Percentiles rank a stretch among this genome's conserved stretches.
These are phyloP conservation scores for Vaucheria bursata DNA, from an alignment of 352 stramenopile genomes.

Conservation along the genomic window DNA sequence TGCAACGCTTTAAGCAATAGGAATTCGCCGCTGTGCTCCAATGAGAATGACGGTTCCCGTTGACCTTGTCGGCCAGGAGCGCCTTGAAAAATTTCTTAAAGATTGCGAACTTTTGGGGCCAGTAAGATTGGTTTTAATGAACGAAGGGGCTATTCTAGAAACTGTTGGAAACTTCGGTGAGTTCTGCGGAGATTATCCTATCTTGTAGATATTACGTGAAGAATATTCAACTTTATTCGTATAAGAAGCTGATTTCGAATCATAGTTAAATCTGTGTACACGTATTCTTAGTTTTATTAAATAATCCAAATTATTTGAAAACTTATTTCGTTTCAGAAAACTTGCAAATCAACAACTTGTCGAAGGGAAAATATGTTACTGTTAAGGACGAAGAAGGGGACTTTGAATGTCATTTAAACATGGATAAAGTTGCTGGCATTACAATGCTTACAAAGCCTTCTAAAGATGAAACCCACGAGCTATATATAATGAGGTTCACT, in stretches of 20 bases:
- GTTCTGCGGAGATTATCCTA: no score
- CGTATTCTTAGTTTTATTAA: no score
- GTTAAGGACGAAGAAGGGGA: conserved; percentile 15
- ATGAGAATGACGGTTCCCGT: background rate
- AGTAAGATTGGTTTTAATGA: conserved; percentile 40
- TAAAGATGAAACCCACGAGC: conserved; percentile 9
- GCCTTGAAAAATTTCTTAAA: conserved; percentile 39
- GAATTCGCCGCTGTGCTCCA: background rate
- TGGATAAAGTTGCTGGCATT: conserved; percentile 32
- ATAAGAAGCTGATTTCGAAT: no score
- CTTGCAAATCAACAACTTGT: conserved; percentile 26
- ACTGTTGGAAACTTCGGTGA: conserved; percentile 29
- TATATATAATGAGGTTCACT: conserved; percentile 43
- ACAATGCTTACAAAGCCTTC: conserved; percentile 32
- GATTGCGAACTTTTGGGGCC: conserved; percentile 33
- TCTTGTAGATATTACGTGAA: no score
- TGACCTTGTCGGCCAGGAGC: conserved; percentile 37
- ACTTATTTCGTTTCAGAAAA: no score
- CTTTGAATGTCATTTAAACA: conserved; percentile 44
- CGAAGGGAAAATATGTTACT: conserved; percentile 40
- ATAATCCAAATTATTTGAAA: no score
- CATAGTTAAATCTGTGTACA: no score
- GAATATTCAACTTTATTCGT: no score
- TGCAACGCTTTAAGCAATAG: no score
- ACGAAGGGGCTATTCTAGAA: conserved; percentile 38